Percentiles rank a stretch among this genome's conserved stretches.
These are phyloP conservation scores for Acanthamoeba lenticulata DNA, from an alignment of 208 protist genomes.

Conservation along the genomic window DNA sequence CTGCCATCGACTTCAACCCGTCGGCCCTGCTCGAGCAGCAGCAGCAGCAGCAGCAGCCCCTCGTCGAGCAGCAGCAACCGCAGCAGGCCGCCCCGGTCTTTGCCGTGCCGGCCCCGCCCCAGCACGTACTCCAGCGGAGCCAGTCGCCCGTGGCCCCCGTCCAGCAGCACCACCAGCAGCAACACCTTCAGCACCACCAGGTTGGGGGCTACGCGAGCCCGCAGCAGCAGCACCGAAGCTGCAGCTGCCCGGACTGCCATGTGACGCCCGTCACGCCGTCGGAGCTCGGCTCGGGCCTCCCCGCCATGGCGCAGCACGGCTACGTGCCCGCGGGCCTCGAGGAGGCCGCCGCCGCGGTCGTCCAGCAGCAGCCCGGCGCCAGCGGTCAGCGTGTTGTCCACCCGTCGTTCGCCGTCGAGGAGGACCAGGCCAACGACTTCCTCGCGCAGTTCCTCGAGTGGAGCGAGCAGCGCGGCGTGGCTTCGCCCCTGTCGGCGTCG, in stretches of 20 bases:
- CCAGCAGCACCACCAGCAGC: not conserved
- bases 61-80: too few species aligned
- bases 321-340: not conserved
- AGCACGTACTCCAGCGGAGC: not conserved
- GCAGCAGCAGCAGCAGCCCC: too few species aligned
- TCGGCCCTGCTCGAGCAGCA: not conserved
- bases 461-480: constrained; percentile 14
- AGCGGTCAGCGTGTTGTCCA: too few species aligned
- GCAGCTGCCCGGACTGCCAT: constrained; percentile 18
- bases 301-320: not conserved
- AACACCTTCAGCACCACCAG: not conserved
- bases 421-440: not conserved
- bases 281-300: not conserved
- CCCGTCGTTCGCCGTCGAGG: not conserved
- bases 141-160: not conserved
- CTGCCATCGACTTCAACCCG: constrained; percentile 17
- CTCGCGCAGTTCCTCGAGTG: constrained; percentile 18
- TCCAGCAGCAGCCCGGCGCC: not conserved
- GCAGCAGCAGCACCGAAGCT: not conserved
- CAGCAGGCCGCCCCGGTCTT: not conserved
- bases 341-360: not conserved
- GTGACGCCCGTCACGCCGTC: not conserved
- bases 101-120: not conserved
- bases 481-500: not conserved
- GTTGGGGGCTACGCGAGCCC: not conserved